A percentile compares a stretch with the other conserved stretches of the same genome.
Conservation (phyloP, 169 alveolate genomes). For the Plasmodium vivax region DNA sequence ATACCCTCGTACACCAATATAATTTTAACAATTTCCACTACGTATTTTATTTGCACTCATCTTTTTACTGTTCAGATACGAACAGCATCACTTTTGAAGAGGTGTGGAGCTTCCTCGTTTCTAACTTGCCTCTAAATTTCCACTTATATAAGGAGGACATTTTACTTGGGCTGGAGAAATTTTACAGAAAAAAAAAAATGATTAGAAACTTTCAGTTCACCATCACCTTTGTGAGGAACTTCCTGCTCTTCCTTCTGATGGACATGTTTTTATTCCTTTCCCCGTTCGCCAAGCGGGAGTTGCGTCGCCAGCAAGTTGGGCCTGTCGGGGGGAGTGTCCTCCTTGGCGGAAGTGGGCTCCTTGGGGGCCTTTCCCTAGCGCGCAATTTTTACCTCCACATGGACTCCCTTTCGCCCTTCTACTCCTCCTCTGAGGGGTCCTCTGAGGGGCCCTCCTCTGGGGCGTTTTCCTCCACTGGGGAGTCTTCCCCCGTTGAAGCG, state of each 20-base stretch:
- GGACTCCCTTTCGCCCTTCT: constrained; percentile 9
- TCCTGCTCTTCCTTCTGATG: constrained; percentile 14
- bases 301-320: not conserved
- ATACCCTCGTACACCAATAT: constrained; percentile 50
- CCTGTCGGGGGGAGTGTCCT: no score
- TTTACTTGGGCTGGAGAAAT: constrained; percentile 47
- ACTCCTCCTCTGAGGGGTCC: constrained; percentile 10
- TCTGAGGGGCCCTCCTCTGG: not conserved
- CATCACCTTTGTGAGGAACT: constrained; percentile 41
- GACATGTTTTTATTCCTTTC: constrained; percentile 49
- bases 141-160: constrained; percentile 54
- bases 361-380: not conserved
- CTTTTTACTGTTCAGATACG: constrained; percentile 70
- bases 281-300: constrained; percentile 3
- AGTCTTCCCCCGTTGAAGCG: no score
- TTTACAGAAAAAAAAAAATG: constrained; percentile 21
- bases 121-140: constrained; percentile 60
- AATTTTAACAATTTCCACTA: constrained; percentile 39
- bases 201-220: constrained; percentile 23
- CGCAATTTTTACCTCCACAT: constrained; percentile 3
- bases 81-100: constrained; percentile 69
- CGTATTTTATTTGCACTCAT: constrained; percentile 31
- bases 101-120: constrained; percentile 37
- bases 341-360: not conserved
- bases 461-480: not conserved